These are phyloP conservation scores for Brassica carinata DNA, from an alignment of 345 rosid genomes.

Conservation along the genomic window DNA sequence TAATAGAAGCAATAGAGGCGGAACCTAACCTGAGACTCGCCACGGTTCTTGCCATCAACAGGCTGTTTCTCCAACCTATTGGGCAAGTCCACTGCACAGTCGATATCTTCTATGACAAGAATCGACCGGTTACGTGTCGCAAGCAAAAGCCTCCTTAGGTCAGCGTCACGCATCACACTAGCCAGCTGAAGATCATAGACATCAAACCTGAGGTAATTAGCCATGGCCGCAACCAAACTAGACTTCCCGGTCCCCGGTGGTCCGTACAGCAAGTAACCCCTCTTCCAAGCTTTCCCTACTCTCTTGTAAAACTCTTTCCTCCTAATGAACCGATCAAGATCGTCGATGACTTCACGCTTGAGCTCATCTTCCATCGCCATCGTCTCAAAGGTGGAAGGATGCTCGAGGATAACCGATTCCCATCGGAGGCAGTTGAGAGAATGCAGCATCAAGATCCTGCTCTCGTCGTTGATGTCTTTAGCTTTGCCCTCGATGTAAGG, in stretches of 20 bases:
- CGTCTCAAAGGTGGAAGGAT: constrained; percentile 60
- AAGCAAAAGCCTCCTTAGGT: constrained; percentile 46
- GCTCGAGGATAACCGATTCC: constrained; percentile 53
- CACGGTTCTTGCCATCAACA: not conserved
- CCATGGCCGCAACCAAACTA: constrained; percentile 70
- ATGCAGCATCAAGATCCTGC: constrained; percentile 48
- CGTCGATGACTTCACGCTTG: constrained; percentile 45
- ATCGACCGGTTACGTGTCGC: constrained; percentile 46
- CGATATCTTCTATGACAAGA: constrained; percentile 66
- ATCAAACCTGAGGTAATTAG: constrained; percentile 58
- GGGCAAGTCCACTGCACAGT: constrained; percentile 49
- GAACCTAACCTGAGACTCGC: not conserved
- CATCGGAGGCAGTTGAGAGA: constrained; percentile 37
- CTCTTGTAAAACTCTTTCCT: constrained; percentile 55
- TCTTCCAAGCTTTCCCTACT: constrained; percentile 66
- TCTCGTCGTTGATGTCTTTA: constrained; percentile 20
- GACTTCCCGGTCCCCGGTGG: constrained; percentile 76
- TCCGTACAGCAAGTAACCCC: constrained; percentile 62
- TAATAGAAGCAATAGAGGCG: not conserved
- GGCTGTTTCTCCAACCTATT: not conserved
- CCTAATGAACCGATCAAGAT: constrained; percentile 51
- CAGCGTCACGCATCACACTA: constrained; percentile 39
- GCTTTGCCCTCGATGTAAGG: constrained; percentile 43
- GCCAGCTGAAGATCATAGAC: constrained; percentile 57
- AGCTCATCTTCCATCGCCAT: constrained; percentile 53